A percentile compares a stretch with the other conserved stretches of the same genome.
These are phyloP conservation scores for Penicillium macrosclerotiorum DNA, from an alignment of 495 filamentous ascomycete genomes.

Conservation along the genomic window DNA sequence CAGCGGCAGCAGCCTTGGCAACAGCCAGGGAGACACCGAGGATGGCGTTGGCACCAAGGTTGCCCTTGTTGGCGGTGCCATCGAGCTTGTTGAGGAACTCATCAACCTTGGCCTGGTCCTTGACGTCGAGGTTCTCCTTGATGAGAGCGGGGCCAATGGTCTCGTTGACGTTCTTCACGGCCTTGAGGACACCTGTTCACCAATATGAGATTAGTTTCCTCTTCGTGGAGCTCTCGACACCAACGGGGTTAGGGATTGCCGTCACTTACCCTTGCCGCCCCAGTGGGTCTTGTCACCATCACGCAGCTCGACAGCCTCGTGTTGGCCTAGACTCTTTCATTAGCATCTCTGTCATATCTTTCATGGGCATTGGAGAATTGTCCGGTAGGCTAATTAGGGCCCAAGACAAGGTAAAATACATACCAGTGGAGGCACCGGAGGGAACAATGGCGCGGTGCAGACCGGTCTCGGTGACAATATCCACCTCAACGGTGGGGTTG, in stretches of 20 bases:
- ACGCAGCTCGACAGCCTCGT: conserved; percentile 98
- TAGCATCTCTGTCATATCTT: neutral
- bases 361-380: too few species aligned
- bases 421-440: conserved; percentile 95
- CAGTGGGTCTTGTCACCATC: conserved; percentile 98
- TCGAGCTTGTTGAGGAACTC: conserved; percentile 95
- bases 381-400: too few species aligned
- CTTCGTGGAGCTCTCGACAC: neutral
- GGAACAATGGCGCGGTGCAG: conserved; percentile 98
- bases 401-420: too few species aligned
- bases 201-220: conserved; percentile 12
- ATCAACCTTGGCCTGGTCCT: conserved; percentile 93
- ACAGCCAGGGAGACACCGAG: conserved; percentile 93
- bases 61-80: conserved; percentile 94
- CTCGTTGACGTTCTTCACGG: conserved; percentile 94
- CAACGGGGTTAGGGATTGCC: neutral
- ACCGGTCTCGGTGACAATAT: conserved; percentile 93
- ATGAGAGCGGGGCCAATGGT: conserved; percentile 89
- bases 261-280: conserved; percentile 77
- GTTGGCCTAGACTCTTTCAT: conserved; percentile 62
- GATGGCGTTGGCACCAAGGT: conserved; percentile 97
- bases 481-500: conserved; percentile 94
- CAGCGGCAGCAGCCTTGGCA: conserved; percentile 96
- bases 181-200: conserved; percentile 74
- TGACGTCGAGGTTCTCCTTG: conserved; percentile 90